Evolutionary conservation across 208 protist species (phyloP).

Genomic region (Crithidia thermophila): DNA sequence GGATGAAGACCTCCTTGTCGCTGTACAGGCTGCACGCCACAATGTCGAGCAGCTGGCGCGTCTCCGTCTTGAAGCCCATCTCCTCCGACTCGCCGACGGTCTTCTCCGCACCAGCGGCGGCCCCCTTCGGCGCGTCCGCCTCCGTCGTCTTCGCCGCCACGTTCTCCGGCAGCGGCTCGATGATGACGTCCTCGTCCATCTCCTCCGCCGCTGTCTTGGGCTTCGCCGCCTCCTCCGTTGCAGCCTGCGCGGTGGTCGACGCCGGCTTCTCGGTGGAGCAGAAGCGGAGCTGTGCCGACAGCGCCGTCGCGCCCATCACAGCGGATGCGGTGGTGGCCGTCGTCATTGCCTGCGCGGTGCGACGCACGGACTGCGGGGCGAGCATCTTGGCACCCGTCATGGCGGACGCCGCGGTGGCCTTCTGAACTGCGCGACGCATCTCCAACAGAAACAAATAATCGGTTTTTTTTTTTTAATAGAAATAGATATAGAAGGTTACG

Average conservation of each 20-base stretch:
- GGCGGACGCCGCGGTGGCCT: conserved; percentile 19
- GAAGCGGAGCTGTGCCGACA: conserved; percentile 23
- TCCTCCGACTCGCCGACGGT: conserved; percentile 81
- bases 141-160: conserved; percentile 13
- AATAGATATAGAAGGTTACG: not conserved
- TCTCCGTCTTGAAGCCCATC: conserved; percentile 98
- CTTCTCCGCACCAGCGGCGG: conserved; percentile 47
- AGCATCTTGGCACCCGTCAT: conserved; percentile 12
- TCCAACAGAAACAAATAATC: no score
- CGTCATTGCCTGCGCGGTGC: not conserved
- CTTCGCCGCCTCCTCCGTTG: conserved; percentile 22
- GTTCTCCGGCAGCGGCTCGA: conserved; percentile 67
- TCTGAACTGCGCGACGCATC: conserved; percentile 61
- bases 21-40: conserved; percentile 98
- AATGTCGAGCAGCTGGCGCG: conserved; percentile 98
- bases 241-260: not conserved
- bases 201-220: conserved; percentile 34
- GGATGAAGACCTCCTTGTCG: conserved; percentile 98
- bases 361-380: not conserved
- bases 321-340: not conserved
- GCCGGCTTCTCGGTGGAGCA: conserved; percentile 26
- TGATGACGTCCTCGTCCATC: conserved; percentile 86
- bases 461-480: not conserved
- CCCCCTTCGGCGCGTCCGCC: conserved; percentile 15
- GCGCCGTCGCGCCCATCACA: no score